phyloP scores from a whole-genome alignment of 139 green algal species.

The Trebouxia sp. region DNA sequence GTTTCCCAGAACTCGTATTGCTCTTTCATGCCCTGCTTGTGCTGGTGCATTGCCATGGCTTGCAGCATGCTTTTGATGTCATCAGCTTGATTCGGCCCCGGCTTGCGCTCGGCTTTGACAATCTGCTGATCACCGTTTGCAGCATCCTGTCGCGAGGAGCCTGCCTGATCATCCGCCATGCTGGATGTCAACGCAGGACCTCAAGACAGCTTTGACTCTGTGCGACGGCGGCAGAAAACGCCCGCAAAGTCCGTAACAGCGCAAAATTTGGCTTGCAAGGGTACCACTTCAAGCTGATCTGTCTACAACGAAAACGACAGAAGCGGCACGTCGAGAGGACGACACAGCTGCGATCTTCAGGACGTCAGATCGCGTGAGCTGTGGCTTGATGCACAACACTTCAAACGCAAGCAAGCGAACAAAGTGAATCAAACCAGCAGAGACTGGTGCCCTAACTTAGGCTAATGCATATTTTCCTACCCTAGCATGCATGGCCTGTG shows the following conservation, averaged over 20 bases:
- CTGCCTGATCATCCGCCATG: not conserved
- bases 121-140: constrained; percentile 14
- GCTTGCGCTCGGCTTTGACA: constrained; percentile 4
- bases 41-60: constrained; percentile 13
- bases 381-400: too few species aligned
- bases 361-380: too few species aligned
- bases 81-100: not conserved
- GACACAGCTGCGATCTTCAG: too few species aligned
- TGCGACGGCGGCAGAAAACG: not conserved
- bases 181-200: not conserved
- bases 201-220: not conserved
- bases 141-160: not conserved
- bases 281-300: too few species aligned
- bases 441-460: too few species aligned
- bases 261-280: not conserved
- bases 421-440: too few species aligned
- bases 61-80: constrained; percentile 17
- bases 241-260: not conserved
- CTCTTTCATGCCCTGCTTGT: constrained; percentile 26
- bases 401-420: too few species aligned
- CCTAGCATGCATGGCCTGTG: too few species aligned
- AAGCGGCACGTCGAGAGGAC: too few species aligned
- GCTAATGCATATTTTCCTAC: too few species aligned
- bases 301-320: too few species aligned
- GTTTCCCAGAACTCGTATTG: constrained; percentile 91